Conservation (phyloP, 2,329 filamentous ascomycete genomes). For the Colletotrichum sp. region DNA sequence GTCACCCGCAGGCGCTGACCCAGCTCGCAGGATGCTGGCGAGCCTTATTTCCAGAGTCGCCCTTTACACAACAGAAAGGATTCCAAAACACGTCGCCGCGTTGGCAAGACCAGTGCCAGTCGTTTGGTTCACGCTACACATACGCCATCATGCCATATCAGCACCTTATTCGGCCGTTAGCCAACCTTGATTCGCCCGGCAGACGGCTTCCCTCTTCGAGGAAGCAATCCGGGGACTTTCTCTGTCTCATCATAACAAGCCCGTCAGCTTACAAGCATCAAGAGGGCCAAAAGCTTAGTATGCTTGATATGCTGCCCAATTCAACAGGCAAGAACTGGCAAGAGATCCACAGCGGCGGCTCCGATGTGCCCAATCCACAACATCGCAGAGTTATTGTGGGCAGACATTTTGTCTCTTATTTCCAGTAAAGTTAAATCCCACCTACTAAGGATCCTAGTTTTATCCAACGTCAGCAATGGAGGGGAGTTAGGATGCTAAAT, state of each 20-base stretch:
- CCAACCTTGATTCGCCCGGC: not conserved
- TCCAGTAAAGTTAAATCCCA: not conserved
- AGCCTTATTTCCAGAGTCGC: not conserved
- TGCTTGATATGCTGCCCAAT: not conserved
- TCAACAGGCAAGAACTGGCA: not conserved
- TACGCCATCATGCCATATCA: not conserved
- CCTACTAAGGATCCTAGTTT: not conserved
- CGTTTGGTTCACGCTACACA: constrained; percentile 4
- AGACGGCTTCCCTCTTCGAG: not conserved
- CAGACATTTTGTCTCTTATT: not conserved
- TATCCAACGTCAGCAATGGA: constrained; percentile 1
- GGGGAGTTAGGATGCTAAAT: not conserved
- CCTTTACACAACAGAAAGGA: not conserved
- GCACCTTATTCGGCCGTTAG: not conserved
- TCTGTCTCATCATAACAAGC: not conserved
- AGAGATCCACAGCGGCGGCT: not conserved
- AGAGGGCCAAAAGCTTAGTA: not conserved
- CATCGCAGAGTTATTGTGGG: not conserved
- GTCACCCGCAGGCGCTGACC: not conserved
- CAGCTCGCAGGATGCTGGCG: not conserved
- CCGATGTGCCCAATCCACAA: not conserved
- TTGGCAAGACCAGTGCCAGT: constrained; percentile 10
- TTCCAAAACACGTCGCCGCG: not conserved
- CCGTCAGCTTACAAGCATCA: constrained; percentile 7
- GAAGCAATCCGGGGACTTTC: not conserved